These are phyloP conservation scores for Trichoderma orchidacearum DNA, from an alignment of 495 filamentous ascomycete genomes.

Conservation along the genomic window DNA sequence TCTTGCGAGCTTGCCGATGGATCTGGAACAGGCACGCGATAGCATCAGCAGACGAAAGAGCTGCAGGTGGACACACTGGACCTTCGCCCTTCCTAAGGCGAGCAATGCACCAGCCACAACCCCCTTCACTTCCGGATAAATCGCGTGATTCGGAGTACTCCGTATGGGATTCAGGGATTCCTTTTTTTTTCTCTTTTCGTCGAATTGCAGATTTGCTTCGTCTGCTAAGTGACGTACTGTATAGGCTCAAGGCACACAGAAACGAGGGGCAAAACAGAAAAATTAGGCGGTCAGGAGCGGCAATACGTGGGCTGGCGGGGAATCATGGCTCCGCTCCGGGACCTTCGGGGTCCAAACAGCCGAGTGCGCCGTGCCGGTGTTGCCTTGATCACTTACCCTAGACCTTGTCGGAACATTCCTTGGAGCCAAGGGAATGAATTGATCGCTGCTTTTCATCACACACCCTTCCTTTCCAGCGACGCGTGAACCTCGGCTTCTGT, in stretches of 20 bases:
- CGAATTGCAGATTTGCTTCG: not conserved
- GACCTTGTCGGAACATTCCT: too few relatives aligned
- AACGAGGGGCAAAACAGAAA: conserved; percentile 10
- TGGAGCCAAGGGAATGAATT: too few relatives aligned
- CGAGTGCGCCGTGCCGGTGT: too few relatives aligned
- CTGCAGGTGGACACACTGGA: not conserved
- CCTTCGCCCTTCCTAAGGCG: not conserved
- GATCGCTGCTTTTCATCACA: too few relatives aligned
- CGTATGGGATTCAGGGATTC: too few relatives aligned
- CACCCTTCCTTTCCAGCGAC: too few relatives aligned
- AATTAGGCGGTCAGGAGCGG: conserved; percentile 12
- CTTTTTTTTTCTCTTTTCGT: not conserved
- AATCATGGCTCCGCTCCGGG: not conserved
- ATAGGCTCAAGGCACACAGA: not conserved
- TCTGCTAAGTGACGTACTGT: not conserved
- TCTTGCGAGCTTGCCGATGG: not conserved
- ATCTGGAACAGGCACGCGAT: not conserved
- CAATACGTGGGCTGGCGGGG: conserved; percentile 6
- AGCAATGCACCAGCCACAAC: not conserved
- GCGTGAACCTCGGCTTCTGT: not conserved
- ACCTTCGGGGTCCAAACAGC: too few relatives aligned
- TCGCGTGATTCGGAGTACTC: not conserved
- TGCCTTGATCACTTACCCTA: not conserved
- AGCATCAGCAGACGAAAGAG: not conserved
- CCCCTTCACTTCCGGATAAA: not conserved